phyloP scores from a whole-genome alignment of 2,329 filamentous ascomycete species.

The Phyllosticta citrichinensis region DNA sequence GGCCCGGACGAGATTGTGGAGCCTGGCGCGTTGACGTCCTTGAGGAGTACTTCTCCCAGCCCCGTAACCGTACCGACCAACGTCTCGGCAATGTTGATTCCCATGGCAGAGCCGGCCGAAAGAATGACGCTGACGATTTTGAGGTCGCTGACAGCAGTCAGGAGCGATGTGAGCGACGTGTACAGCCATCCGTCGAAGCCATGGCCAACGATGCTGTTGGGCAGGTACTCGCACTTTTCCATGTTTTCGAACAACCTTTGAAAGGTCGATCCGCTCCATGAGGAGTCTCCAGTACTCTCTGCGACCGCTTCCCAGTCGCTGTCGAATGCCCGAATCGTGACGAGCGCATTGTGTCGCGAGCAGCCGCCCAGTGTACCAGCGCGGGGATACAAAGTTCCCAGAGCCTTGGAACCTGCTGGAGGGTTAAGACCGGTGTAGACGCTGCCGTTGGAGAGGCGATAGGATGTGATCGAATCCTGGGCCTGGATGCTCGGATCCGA shows the following conservation, averaged over 20 bases:
- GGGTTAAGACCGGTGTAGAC: slow-evolving; percentile 45
- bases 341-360: slow-evolving; percentile 51
- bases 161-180: slow-evolving; percentile 34
- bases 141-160: slow-evolving; percentile 41
- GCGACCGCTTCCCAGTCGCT: slow-evolving; percentile 52
- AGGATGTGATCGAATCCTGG: slow-evolving; percentile 50
- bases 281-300: slow-evolving; percentile 48
- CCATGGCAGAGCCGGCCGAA: slow-evolving; percentile 43
- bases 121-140: slow-evolving; percentile 45
- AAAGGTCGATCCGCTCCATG: slow-evolving; percentile 50
- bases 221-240: slow-evolving; percentile 46
- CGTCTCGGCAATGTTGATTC: slow-evolving; percentile 21
- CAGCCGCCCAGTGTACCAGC: slow-evolving; percentile 49
- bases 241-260: slow-evolving; percentile 44
- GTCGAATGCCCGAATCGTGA: slow-evolving; percentile 48
- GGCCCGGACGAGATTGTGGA: slow-evolving; percentile 29
- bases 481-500: slow-evolving; percentile 33
- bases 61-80: slow-evolving; percentile 26
- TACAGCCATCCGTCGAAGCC: slow-evolving; percentile 48
- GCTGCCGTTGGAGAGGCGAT: slow-evolving; percentile 40
- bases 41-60: slow-evolving; percentile 36
- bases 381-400: slow-evolving; percentile 50
- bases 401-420: slow-evolving; percentile 40
- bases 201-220: slow-evolving; percentile 35
- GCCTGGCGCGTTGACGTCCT: slow-evolving; percentile 38